Evolutionary conservation across 495 filamentous ascomycete genomes (phyloP), one percentile per base, ranked within the genome.

Genomic region (Cryomyces minteri): DNA sequence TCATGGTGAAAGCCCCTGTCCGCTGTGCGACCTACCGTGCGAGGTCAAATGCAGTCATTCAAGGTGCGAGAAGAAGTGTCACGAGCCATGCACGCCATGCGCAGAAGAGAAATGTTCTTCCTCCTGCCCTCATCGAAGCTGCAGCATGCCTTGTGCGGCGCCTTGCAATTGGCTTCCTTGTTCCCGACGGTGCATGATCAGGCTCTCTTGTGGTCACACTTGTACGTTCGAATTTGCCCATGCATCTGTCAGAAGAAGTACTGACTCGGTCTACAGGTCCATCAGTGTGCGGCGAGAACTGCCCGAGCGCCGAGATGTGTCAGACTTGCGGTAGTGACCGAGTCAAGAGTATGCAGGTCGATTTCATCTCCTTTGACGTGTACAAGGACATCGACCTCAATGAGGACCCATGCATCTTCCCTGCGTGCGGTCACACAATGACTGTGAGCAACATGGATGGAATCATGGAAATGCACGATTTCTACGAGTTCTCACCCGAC

Each of bases 51-150:
- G 79, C 51, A 63, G 53, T 44, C 80, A 86, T 55, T 79, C 75
- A 0, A 59, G 52, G 36, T 87, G 79, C 47, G 56, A 50, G 7
- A 70, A 70, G 48, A 61, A 59, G 40, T 85, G 79, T 57, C 57
- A 59, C 11, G 72, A 84, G n/a, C n/a, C 81, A 11, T 85, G 79
- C 50, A 52, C 62, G 14, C 82, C 77, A 6, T 87, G 82, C 50
- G 73, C 70, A 0, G 68, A 73, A 43, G 54, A 59, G 12, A 51
- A 59, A 38, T 83, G 79, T 50, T 53, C 66, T 5, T 82, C 69
- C 40, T 48, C 52, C 6, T 84, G 81, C 54, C 51, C 64, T 5
- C 78, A 83, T 55, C 57, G 59, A 29, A 61, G 63, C 6, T 45
- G 53, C 34, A 80, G 64, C n/a, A 71, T 84, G 70, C 79, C 80